Percentiles rank a stretch among this genome's conserved stretches.
phyloP scores from a whole-genome alignment of 2,329 filamentous ascomycete genomes.

The Calonectria leucothoes region DNA sequence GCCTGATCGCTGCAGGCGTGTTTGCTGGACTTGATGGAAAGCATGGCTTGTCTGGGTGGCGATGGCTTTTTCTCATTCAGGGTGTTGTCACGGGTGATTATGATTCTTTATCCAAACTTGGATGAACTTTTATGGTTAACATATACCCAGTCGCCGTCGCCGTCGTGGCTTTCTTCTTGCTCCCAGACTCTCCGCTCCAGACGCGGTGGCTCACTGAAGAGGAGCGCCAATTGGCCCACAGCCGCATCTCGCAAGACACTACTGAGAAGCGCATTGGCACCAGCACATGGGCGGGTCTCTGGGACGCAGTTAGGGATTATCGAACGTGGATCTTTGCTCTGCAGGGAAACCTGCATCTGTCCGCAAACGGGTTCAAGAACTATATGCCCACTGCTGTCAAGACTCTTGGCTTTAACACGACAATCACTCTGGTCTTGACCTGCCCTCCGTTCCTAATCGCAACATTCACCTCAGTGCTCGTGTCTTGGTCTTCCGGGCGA shows the following conservation, averaged over 20 bases:
- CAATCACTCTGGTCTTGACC: slow-evolving; percentile 61
- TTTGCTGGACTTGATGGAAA: slow-evolving; percentile 48
- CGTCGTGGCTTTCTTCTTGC: slow-evolving; percentile 46
- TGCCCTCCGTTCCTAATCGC: slow-evolving; percentile 62
- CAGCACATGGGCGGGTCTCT: slow-evolving; percentile 46
- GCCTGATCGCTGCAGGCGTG: slow-evolving; percentile 57
- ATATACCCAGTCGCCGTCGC: slow-evolving; percentile 29
- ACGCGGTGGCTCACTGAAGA: slow-evolving; percentile 51
- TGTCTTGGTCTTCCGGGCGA: slow-evolving; percentile 36
- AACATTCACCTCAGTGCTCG: slow-evolving; percentile 35
- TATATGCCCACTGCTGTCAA: slow-evolving; percentile 53
- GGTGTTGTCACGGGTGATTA: slow-evolving; percentile 6
- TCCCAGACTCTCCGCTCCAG: slow-evolving; percentile 52
- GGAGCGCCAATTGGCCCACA: slow-evolving; percentile 55
- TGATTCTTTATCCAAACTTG: background rate
- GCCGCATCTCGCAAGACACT: slow-evolving; percentile 49
- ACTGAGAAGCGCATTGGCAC: slow-evolving; percentile 46
- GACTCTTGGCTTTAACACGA: slow-evolving; percentile 59
- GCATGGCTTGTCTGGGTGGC: slow-evolving; percentile 43
- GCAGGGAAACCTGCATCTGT: slow-evolving; percentile 18
- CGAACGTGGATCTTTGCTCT: slow-evolving; percentile 43
- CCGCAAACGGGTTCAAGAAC: slow-evolving; percentile 47
- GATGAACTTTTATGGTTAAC: slow-evolving; percentile 31
- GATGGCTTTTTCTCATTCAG: slow-evolving; percentile 33
- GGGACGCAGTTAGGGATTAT: slow-evolving; percentile 39